Evolutionary conservation across 2,329 filamentous ascomycete species (phyloP).

Genomic region (Aspergillus quadricinctus): DNA sequence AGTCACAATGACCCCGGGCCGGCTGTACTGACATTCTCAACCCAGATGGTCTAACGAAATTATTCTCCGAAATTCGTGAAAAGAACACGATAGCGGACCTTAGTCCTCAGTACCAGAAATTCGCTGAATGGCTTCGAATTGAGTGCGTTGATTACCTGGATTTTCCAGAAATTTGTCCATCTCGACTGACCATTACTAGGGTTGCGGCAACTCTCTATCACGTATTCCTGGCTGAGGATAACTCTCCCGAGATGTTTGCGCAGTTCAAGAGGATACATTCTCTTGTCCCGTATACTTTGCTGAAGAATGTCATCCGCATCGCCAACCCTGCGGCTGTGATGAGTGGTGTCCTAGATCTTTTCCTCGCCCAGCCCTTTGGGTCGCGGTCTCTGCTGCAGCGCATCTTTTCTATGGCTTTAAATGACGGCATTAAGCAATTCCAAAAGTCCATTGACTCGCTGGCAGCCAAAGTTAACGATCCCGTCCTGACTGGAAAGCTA

Average conservation of each 20-base stretch:
- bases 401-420: constrained; percentile 86
- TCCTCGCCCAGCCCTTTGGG: constrained; percentile 91
- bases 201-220: constrained; percentile 96
- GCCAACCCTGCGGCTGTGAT: constrained; percentile 96
- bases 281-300: constrained; percentile 81
- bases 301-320: constrained; percentile 96
- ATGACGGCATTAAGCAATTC: constrained; percentile 82
- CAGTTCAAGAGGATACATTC: constrained; percentile 94
- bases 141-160: constrained; percentile 49
- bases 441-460: constrained; percentile 83
- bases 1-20: constrained; percentile 25
- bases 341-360: constrained; percentile 90
- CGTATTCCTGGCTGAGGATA: constrained; percentile 94
- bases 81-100: constrained; percentile 84
- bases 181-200: constrained; percentile 28
- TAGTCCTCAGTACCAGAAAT: constrained; percentile 94
- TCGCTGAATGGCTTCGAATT: constrained; percentile 96
- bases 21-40: constrained; percentile 3
- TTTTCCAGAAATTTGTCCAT: not conserved
- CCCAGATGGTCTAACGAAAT: constrained; percentile 76
- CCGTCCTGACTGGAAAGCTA: constrained; percentile 73
- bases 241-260: constrained; percentile 91
- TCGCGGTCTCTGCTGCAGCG: constrained; percentile 85
- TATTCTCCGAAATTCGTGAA: constrained; percentile 88
- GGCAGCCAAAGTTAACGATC: constrained; percentile 72